Percentiles rank a stretch among this genome's conserved stretches.
phyloP scores from a whole-genome alignment of 148 eudicot species.

The Cornus florida region DNA sequence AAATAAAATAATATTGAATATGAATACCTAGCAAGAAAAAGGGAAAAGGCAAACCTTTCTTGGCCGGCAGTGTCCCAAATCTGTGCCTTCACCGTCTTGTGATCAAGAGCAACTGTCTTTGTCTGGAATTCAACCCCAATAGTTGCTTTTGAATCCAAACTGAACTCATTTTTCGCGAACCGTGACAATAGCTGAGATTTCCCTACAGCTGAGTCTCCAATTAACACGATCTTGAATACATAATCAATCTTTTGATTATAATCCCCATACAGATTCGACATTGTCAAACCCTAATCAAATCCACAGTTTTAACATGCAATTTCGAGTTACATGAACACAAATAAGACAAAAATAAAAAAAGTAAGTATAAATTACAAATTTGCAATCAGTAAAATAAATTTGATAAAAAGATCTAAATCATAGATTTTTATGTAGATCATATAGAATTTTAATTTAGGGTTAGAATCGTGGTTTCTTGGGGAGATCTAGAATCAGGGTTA shows the following conservation, averaged over 20 bases:
- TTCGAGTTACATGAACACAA: slow-evolving; percentile 1
- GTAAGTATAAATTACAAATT: background rate
- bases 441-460: background rate
- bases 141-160: slow-evolving; percentile 39
- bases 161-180: slow-evolving; percentile 40
- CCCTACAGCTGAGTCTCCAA: slow-evolving; percentile 42
- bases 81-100: slow-evolving; percentile 44
- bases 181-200: slow-evolving; percentile 43
- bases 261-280: slow-evolving; percentile 20
- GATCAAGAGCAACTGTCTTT: slow-evolving; percentile 30
- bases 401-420: background rate
- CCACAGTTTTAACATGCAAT: slow-evolving; percentile 1
- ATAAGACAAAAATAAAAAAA: background rate
- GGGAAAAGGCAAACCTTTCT: slow-evolving; percentile 21
- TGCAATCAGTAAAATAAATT: background rate
- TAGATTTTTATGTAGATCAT: background rate
- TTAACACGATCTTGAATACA: slow-evolving; percentile 40
- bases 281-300: background rate
- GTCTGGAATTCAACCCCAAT: slow-evolving; percentile 52
- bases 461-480: background rate
- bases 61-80: slow-evolving; percentile 48
- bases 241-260: slow-evolving; percentile 30
- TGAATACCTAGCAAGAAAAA: no score
- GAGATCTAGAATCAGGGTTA: background rate
- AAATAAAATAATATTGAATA: background rate